Evolutionary conservation across 1,139 yeast genomes (phyloP), one percentile per base, ranked within the genome.

Genomic region (Hemisphaericaspora xylofermentans): DNA sequence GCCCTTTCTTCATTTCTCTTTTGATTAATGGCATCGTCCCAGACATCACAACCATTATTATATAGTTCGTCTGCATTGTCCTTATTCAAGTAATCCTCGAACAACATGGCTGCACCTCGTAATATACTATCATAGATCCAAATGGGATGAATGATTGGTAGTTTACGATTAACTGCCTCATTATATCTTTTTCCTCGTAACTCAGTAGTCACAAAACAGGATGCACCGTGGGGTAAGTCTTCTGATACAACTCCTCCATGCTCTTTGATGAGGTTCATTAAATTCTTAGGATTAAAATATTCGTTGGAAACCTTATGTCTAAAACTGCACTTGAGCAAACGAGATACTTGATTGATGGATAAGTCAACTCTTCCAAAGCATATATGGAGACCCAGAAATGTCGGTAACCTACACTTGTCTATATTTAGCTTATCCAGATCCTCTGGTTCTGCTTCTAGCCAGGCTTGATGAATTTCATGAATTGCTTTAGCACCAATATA

Each of bases 71-170:
- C 40, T 2, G 52, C 49, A 26, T 56, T 54, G 12, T 56, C 50
- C 7, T 49, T 52, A 18, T 68, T 48, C 13, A 49, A 73, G 51
- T 76, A 80, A 41, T 72, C 71, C 17, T 66, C 63, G 38, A 66
- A 68, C 22, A 74, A 76, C 38, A 88, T 58, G 2, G 79, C 68
- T 0, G 88, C 88, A 3, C 76, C 78, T 46, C 95, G 66, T 35
- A 69, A 64, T 3, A 79, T 57, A 36, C 87, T 78, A 56, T 87
- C 88, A 16, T 74, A 53, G 3, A 89, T 60, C 94, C 95, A 89
- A 39, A 77, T 63, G 0, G 94, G 93, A 56, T 85, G 89, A 3
- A 88, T 78, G 1, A 82, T 74, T 1, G 87, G 84, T 3, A 82
- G 76, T 5, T 68, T 69, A 91, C 93, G 84, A 53, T 80, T 81